phyloP scores from a whole-genome alignment of 2,329 filamentous ascomycete genomes.

The Talaromyces rugulosus region DNA sequence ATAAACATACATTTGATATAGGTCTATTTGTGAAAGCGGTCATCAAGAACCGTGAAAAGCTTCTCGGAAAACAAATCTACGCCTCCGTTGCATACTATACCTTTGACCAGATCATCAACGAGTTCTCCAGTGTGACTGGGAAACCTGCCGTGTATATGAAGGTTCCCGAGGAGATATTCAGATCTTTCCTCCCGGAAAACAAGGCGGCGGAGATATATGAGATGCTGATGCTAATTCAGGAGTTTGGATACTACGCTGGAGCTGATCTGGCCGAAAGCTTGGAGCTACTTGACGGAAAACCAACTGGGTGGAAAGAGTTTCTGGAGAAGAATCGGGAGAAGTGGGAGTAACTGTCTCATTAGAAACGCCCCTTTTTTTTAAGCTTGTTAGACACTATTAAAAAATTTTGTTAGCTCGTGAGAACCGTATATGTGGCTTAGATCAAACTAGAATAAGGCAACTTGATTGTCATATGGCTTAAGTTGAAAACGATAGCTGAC shows the following conservation, averaged over 20 bases:
- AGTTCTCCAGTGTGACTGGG: constrained; percentile 38
- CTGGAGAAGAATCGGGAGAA: constrained; percentile 15
- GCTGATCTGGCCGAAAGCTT: constrained; percentile 24
- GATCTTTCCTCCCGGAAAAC: constrained; percentile 19
- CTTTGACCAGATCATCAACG: constrained; percentile 35
- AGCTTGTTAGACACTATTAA: no score
- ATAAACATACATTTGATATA: neutral
- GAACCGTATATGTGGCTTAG: no score
- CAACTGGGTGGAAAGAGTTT: constrained; percentile 24
- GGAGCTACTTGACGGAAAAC: constrained; percentile 22
- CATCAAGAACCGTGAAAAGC: constrained; percentile 38
- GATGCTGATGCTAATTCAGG: constrained; percentile 50
- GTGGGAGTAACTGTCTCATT: neutral
- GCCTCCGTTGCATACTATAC: constrained; percentile 41
- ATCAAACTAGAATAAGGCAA: neutral
- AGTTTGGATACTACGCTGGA: constrained; percentile 52
- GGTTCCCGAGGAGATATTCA: constrained; percentile 23
- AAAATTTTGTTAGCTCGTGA: no score
- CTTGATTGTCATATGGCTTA: neutral
- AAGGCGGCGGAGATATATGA: constrained; percentile 48
- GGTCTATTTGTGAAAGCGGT: constrained; percentile 27
- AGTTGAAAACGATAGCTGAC: neutral
- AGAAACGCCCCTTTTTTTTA: no score
- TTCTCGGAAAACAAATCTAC: constrained; percentile 42
- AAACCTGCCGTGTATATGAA: constrained; percentile 27